Evolutionary conservation across 352 stramenopile genomes (phyloP).

Genomic region (Phytophthora ramorum): DNA sequence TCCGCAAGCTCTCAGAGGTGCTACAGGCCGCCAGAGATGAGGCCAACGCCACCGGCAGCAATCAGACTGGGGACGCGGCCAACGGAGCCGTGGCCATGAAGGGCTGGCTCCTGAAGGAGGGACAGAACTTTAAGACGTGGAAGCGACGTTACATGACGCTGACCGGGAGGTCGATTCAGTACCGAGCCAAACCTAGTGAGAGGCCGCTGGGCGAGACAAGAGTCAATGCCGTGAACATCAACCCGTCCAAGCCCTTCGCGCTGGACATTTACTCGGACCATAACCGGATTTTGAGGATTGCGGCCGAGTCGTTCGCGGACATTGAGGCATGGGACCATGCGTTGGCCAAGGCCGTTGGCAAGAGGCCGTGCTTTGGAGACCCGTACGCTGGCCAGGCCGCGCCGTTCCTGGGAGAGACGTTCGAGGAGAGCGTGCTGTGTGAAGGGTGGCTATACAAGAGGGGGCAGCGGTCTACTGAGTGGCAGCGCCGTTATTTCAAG

Average conservation of each 20-base stretch:
- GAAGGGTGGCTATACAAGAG: conserved; percentile 83
- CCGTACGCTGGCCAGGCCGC: conserved; percentile 60
- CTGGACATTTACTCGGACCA: conserved; percentile 85
- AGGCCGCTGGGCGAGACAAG: conserved; percentile 66
- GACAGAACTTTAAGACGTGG: conserved; percentile 90
- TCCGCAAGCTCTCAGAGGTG: conserved; percentile 53
- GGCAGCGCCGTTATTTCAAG: conserved; percentile 81
- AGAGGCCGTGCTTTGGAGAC: conserved; percentile 71
- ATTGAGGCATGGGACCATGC: conserved; percentile 82
- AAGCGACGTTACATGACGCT: conserved; percentile 87
- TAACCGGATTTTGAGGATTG: conserved; percentile 80
- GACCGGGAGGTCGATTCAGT: conserved; percentile 63
- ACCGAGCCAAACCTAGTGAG: conserved; percentile 61
- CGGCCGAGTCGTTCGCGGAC: conserved; percentile 67
- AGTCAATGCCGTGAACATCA: conserved; percentile 81
- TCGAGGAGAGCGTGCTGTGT: conserved; percentile 57
- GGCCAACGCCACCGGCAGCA: conserved; percentile 1
- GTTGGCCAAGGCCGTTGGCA: conserved; percentile 52
- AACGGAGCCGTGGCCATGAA: conserved; percentile 51
- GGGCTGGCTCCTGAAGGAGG: conserved; percentile 85
- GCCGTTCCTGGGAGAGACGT: conserved; percentile 69
- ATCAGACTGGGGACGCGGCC: conserved; percentile 6
- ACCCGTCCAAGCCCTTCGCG: conserved; percentile 64
- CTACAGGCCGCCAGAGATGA: conserved; percentile 34
- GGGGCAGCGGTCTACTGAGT: conserved; percentile 60